Conservation (phyloP, 176 grass and related monocot species). For the Phyllostachys edulis region DNA sequence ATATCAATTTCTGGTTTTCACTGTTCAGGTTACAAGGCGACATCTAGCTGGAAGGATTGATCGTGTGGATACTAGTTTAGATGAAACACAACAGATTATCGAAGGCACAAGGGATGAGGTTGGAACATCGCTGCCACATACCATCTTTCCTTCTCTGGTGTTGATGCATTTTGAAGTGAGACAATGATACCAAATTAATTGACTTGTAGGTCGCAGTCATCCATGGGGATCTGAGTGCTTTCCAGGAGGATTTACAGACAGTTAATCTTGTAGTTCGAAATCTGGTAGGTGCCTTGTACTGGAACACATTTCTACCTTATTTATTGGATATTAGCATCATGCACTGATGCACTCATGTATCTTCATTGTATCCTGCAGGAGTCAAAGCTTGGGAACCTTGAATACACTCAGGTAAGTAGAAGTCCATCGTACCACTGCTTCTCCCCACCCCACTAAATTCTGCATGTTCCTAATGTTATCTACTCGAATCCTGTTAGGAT, state of each 20-base stretch:
- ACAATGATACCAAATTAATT: not conserved
- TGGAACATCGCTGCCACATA: not conserved
- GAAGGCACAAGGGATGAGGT: conserved; percentile 76
- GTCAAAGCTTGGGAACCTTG: conserved; percentile 57
- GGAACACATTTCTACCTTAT: not conserved
- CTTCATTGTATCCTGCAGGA: conserved; percentile 42
- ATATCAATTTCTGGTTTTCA: not conserved
- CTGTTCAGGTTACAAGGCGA: conserved; percentile 55
- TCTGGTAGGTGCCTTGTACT: conserved; percentile 50
- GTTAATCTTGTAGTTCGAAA: conserved; percentile 63
- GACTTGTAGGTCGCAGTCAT: conserved; percentile 56
- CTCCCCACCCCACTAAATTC: not conserved
- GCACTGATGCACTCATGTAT: conserved; percentile 37
- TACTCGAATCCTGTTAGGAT: conserved; percentile 48
- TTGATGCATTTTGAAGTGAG: not conserved
- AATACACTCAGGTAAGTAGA: conserved; percentile 61
- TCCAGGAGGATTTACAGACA: conserved; percentile 68
- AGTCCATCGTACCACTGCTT: not conserved
- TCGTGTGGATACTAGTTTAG: conserved; percentile 58
- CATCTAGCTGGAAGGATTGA: conserved; percentile 74
- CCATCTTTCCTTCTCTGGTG: not conserved
- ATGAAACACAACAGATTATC: conserved; percentile 73
- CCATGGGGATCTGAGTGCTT: conserved; percentile 60
- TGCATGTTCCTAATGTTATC: not conserved
- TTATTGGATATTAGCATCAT: not conserved